Conservation (phyloP, 148 eudicot genomes). For the Chenopodium suecicum region DNA sequence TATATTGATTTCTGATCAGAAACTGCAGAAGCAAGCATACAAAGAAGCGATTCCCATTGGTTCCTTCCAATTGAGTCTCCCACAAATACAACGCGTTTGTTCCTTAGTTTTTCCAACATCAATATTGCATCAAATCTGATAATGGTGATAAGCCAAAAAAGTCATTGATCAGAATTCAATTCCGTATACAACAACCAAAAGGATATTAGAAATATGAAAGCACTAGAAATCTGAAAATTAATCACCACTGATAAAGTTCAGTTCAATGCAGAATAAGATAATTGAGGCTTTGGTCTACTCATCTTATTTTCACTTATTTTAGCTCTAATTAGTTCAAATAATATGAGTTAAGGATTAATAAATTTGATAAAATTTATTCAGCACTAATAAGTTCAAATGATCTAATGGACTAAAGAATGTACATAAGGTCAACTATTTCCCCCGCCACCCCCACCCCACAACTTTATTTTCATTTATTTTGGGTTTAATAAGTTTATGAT, state of each 20-base stretch:
- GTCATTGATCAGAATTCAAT: background rate
- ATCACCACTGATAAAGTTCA: background rate
- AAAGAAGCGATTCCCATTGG: conserved; percentile 96
- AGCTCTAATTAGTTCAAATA: no score
- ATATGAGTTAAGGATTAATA: no score
- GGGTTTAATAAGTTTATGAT: no score
- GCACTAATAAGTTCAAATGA: no score
- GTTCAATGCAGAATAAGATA: background rate
- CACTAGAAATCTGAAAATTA: background rate
- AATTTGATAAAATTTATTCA: no score
- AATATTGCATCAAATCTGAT: conserved; percentile 64
- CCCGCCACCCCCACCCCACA: no score
- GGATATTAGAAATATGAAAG: background rate
- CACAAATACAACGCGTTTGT: conserved; percentile 76
- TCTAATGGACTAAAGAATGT: no score
- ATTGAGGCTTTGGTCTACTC: no score
- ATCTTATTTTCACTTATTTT: no score
- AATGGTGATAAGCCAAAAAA: background rate
- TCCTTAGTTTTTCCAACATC: conserved; percentile 75
- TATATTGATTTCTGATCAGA: conserved; percentile 55
- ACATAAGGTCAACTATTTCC: no score
- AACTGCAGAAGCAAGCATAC: conserved; percentile 81
- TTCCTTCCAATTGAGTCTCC: conserved; percentile 98
- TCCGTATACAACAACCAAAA: background rate
- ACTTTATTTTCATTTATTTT: no score